These are phyloP conservation scores for Sextonia rubra DNA, from an alignment of 164 flowering plant genomes.

Conservation along the genomic window DNA sequence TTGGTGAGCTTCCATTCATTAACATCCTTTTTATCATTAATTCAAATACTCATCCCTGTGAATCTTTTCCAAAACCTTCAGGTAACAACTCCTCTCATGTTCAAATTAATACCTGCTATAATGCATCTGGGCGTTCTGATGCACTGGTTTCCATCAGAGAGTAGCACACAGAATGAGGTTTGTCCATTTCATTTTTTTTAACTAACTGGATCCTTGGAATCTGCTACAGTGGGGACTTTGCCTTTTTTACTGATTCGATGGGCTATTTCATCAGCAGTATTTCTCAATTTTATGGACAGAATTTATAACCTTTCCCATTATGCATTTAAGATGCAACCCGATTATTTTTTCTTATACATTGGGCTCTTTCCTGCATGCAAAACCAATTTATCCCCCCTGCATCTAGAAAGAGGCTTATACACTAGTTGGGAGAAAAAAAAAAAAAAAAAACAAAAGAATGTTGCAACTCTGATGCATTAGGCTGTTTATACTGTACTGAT, in stretches of 20 bases:
- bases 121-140: slow-evolving; percentile 86
- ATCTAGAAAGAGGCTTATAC: too few species aligned
- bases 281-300: not conserved
- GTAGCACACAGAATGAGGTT: slow-evolving; percentile 64
- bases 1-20: slow-evolving; percentile 47
- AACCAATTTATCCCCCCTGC: too few species aligned
- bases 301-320: too few species aligned
- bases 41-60: not conserved
- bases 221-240: not conserved
- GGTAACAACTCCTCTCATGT: slow-evolving; percentile 93
- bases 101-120: slow-evolving; percentile 83
- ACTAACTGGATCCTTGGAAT: not conserved
- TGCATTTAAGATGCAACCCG: too few species aligned
- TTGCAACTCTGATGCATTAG: too few species aligned
- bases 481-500: too few species aligned
- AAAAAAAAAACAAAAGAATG: too few species aligned
- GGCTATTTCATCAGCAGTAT: not conserved
- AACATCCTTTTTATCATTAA: not conserved
- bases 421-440: too few species aligned
- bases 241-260: too few species aligned
- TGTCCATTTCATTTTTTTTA: not conserved
- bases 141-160: slow-evolving; percentile 88
- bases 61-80: slow-evolving; percentile 18
- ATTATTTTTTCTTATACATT: too few species aligned
- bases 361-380: not conserved